phyloP scores from a whole-genome alignment of 2,329 filamentous ascomycete genomes.

The Colletotrichum salicis region DNA sequence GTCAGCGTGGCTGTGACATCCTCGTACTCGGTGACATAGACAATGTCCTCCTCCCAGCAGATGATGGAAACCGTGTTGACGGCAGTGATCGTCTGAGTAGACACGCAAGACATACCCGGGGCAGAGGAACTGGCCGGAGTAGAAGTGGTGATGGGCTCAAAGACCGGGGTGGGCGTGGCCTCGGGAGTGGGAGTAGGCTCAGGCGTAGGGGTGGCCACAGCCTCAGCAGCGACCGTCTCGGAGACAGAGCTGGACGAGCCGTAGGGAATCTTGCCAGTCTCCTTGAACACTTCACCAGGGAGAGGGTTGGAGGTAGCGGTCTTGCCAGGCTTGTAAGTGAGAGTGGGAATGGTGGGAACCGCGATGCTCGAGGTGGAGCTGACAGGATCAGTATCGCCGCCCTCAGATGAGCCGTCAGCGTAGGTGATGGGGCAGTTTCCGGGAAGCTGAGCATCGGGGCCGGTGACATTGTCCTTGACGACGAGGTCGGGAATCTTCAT shows the following conservation, averaged over 20 bases:
- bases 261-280: slow-evolving; percentile 38
- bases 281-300: slow-evolving; percentile 57
- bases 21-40: slow-evolving; percentile 61
- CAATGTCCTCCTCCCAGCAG: slow-evolving; percentile 64
- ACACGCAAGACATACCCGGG: slow-evolving; percentile 48
- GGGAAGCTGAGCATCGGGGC: slow-evolving; percentile 70
- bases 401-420: slow-evolving; percentile 40
- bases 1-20: slow-evolving; percentile 55
- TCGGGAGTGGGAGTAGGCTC: slow-evolving; percentile 38
- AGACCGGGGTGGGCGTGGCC: slow-evolving; percentile 38
- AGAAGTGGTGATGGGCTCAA: slow-evolving; percentile 44
- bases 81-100: slow-evolving; percentile 64
- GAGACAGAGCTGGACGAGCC: slow-evolving; percentile 26
- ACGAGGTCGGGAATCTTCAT: slow-evolving; percentile 68
- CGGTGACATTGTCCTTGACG: slow-evolving; percentile 67
- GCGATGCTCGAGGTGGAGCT: slow-evolving; percentile 25
- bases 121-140: slow-evolving; percentile 12
- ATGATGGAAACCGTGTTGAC: slow-evolving; percentile 65
- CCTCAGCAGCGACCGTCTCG: slow-evolving; percentile 9
- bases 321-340: slow-evolving; percentile 51
- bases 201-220: slow-evolving; percentile 36
- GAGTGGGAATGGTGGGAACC: slow-evolving; percentile 40
- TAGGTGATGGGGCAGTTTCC: slow-evolving; percentile 65
- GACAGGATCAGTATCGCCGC: slow-evolving; percentile 4
- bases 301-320: slow-evolving; percentile 47